These are phyloP conservation scores for Fennellomyces sp. DNA, from an alignment of 371 early-diverging fungal species.

Conservation along the genomic window DNA sequence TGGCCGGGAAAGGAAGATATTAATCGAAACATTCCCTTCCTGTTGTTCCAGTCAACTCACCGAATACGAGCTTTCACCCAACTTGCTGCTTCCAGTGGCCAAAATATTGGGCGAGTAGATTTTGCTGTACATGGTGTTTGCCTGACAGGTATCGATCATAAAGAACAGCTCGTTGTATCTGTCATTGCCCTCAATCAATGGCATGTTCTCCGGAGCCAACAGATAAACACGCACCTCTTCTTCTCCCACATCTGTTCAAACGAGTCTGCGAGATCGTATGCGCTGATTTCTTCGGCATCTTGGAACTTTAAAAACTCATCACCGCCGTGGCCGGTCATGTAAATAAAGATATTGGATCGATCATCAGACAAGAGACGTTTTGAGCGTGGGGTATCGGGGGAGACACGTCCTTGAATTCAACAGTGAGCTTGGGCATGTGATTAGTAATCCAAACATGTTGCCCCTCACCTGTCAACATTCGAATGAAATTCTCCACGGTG, in stretches of 20 bases:
- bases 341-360: constrained; percentile 91
- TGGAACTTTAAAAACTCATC: constrained; percentile 98
- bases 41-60: constrained; percentile 32
- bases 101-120: constrained; percentile 92
- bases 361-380: constrained; percentile 94
- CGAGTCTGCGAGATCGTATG: constrained; percentile 92
- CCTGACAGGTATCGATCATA: constrained; percentile 98
- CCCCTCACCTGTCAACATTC: constrained; percentile 85
- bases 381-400: constrained; percentile 81
- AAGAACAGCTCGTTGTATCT: constrained; percentile 95
- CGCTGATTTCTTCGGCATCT: constrained; percentile 94
- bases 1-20: constrained; percentile 11
- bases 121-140: constrained; percentile 91
- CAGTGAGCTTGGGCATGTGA: neutral
- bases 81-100: constrained; percentile 84
- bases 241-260: constrained; percentile 95
- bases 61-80: constrained; percentile 94
- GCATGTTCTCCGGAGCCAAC: no score
- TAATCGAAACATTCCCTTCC: neutral
- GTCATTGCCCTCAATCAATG: neutral
- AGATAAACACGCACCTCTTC: constrained; percentile 54
- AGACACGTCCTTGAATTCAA: constrained; percentile 60
- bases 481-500: constrained; percentile 96
- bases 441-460: neutral
- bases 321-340: constrained; percentile 98